Conservation (phyloP, 2,329 filamentous ascomycete species). For the Xylariaceae sp. region DNA sequence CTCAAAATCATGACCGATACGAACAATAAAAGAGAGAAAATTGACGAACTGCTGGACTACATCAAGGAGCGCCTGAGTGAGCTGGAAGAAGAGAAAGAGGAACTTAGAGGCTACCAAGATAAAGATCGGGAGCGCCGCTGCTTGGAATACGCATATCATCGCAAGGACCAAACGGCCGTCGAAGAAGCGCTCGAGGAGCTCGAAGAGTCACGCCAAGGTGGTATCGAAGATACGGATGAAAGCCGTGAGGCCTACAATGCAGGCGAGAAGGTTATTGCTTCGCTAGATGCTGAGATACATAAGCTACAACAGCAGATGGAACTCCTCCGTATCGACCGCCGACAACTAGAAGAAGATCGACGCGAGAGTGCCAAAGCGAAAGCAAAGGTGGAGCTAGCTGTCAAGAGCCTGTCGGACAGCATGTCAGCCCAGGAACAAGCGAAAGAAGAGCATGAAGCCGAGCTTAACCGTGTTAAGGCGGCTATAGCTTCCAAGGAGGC, state of each 20-base stretch:
- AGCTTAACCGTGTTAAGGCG: conserved; percentile 72
- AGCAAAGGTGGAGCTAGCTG: conserved; percentile 85
- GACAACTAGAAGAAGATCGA: conserved; percentile 87
- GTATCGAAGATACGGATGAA: conserved; percentile 83
- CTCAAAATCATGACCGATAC: conserved; percentile 97
- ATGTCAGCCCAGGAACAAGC: conserved; percentile 78
- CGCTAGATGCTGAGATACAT: conserved; percentile 79
- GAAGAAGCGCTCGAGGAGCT: conserved; percentile 79
- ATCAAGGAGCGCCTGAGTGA: conserved; percentile 90
- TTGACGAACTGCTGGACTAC: conserved; percentile 88
- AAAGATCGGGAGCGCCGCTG: conserved; percentile 92
- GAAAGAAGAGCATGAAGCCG: conserved; percentile 71
- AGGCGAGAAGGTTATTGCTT: conserved; percentile 78
- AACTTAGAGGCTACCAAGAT: conserved; percentile 90
- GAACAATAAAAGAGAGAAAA: conserved; percentile 91
- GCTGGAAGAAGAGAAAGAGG: conserved; percentile 96
- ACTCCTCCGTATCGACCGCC: conserved; percentile 81
- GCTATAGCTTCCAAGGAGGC: conserved; percentile 78
- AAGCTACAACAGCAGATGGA: conserved; percentile 83
- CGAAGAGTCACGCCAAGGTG: conserved; percentile 79
- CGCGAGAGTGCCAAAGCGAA: conserved; percentile 78
- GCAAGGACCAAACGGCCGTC: conserved; percentile 83
- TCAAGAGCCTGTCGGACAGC: conserved; percentile 82
- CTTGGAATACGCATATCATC: conserved; percentile 92
- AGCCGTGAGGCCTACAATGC: conserved; percentile 77